Conservation (phyloP, 139 green algal species). For the Chlamydomonas applanata region DNA sequence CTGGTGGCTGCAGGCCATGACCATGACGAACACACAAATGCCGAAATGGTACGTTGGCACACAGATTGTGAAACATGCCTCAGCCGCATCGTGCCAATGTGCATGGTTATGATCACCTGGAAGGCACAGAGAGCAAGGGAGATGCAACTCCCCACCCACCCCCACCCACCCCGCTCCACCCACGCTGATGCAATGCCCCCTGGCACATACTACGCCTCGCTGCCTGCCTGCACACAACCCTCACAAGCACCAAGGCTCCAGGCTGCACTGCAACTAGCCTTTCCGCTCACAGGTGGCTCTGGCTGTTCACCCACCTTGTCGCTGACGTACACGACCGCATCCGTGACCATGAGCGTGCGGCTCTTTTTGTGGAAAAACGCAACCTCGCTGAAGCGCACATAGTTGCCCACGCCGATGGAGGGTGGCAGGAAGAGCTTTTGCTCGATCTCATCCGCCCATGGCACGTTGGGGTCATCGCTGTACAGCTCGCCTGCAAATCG, state of each 20-base stretch:
- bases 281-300: slow-evolving; percentile 28
- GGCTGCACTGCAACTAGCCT: background rate
- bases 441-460: slow-evolving; percentile 82
- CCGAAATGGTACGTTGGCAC: too few species aligned
- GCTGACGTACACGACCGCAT: slow-evolving; percentile 74
- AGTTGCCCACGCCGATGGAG: slow-evolving; percentile 41
- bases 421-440: slow-evolving; percentile 67
- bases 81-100: too few species aligned
- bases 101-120: too few species aligned
- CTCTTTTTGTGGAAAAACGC: slow-evolving; percentile 83
- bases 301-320: slow-evolving; percentile 44
- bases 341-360: slow-evolving; percentile 82
- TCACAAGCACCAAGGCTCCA: background rate
- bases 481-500: slow-evolving; percentile 35
- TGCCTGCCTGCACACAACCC: background rate
- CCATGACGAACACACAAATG: too few species aligned
- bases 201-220: too few species aligned
- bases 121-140: too few species aligned
- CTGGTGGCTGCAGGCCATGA: slow-evolving; percentile 14
- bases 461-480: slow-evolving; percentile 28
- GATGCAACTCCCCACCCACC: too few species aligned
- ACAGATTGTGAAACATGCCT: too few species aligned
- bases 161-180: too few species aligned
- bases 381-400: slow-evolving; percentile 60
- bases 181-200: too few species aligned